Evolutionary conservation across 768 basidiomycete species (phyloP).

Genomic region (Xerocomus potaroensis): DNA sequence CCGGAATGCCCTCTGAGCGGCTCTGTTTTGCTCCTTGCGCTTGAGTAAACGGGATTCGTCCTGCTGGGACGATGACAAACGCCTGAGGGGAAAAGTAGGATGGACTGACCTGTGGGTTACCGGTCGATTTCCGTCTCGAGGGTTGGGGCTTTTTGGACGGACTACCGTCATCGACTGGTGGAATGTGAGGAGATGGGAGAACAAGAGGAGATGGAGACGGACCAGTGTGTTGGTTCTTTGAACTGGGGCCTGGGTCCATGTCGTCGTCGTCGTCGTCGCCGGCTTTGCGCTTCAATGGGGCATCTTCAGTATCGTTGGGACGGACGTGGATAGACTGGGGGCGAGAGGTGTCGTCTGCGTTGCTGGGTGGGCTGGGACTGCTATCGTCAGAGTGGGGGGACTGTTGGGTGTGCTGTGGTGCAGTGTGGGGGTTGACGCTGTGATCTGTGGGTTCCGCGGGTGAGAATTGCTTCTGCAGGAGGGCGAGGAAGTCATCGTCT

Average conservation of each 20-base stretch:
- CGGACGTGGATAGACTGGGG: slow-evolving; percentile 17
- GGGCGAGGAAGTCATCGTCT: slow-evolving; percentile 73
- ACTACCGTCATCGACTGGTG: slow-evolving; percentile 22
- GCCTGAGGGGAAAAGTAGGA: not conserved
- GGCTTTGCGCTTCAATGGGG: slow-evolving; percentile 72
- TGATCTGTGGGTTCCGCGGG: slow-evolving; percentile 31
- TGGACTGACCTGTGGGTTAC: slow-evolving; percentile 32
- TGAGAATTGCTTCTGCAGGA: slow-evolving; percentile 74
- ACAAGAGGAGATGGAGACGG: slow-evolving; percentile 21
- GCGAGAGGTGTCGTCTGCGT: slow-evolving; percentile 26
- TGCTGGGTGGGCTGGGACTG: slow-evolving; percentile 70
- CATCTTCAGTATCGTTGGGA: slow-evolving; percentile 41
- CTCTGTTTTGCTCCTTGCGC: slow-evolving; percentile 95
- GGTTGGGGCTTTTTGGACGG: slow-evolving; percentile 25
- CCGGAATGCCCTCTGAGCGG: slow-evolving; percentile 94
- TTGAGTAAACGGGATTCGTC: slow-evolving; percentile 77
- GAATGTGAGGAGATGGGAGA: not conserved
- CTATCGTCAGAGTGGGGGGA: slow-evolving; percentile 70
- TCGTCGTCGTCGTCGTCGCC: slow-evolving; percentile 58
- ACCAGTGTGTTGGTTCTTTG: slow-evolving; percentile 66
- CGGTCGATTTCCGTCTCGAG: slow-evolving; percentile 39
- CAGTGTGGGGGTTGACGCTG: slow-evolving; percentile 57
- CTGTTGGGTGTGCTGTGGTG: slow-evolving; percentile 35
- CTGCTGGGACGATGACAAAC: slow-evolving; percentile 28
- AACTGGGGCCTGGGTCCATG: slow-evolving; percentile 58